These are phyloP conservation scores for Peronospora destructor DNA, from an alignment of 352 stramenopile genomes.

Conservation along the genomic window DNA sequence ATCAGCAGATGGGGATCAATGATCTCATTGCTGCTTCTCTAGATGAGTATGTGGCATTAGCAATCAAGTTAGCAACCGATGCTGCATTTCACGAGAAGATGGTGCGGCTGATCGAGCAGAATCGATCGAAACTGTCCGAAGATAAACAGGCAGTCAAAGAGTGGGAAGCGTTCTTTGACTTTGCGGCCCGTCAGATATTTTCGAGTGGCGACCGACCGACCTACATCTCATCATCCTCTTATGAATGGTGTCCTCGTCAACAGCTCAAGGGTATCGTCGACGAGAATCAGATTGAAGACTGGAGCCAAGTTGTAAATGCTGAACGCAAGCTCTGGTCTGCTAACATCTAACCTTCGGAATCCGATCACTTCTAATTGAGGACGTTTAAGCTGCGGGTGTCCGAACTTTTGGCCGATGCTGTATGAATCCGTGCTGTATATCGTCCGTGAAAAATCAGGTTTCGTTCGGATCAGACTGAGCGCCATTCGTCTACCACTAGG, in stretches of 20 bases:
- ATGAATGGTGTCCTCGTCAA: constrained; percentile 4
- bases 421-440: too few relatives aligned
- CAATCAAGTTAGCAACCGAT: constrained; percentile 45
- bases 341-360: too few relatives aligned
- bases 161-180: constrained; percentile 70
- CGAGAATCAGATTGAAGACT: constrained; percentile 7
- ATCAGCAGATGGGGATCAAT: constrained; percentile 55
- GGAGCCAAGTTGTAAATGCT: constrained; percentile 2
- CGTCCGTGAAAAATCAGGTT: too few relatives aligned
- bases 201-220: constrained; percentile 15
- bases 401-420: too few relatives aligned
- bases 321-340: neutral
- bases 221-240: constrained; percentile 2
- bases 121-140: constrained; percentile 37
- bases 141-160: constrained; percentile 42
- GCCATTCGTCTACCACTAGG: too few relatives aligned
- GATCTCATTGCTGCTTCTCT: constrained; percentile 42
- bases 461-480: too few relatives aligned
- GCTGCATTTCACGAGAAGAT: constrained; percentile 39
- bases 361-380: too few relatives aligned
- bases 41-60: constrained; percentile 47
- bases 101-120: constrained; percentile 34
- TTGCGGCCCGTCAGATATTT: constrained; percentile 29
- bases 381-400: too few relatives aligned
- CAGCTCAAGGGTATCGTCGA: constrained; percentile 5